Conservation (phyloP, 805 yeast genomes). For the Candida piceae region DNA sequence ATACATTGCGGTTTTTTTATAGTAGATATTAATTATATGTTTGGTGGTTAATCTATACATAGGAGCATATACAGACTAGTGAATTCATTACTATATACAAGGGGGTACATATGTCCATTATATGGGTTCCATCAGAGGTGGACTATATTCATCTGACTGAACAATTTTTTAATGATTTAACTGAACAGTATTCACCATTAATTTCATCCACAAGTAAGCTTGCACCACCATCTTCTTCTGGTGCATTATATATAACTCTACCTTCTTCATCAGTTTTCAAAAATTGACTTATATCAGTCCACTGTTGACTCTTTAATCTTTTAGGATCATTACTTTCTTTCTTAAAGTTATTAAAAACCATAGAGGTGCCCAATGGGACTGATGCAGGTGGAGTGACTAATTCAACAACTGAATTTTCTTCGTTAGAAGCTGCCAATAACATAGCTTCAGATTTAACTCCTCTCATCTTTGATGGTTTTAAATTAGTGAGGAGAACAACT, state of each 20-base stretch:
- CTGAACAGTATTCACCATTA: conserved; percentile 10
- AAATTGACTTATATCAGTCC: conserved; percentile 29
- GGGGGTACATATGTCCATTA: no score
- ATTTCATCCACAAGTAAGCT: conserved; percentile 5
- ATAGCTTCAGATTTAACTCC: conserved; percentile 61
- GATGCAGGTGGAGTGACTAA: conserved; percentile 41
- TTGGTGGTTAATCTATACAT: no score
- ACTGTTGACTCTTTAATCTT: conserved; percentile 30
- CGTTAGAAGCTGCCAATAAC: conserved; percentile 51
- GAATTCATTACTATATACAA: no score
- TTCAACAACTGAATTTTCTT: conserved; percentile 32
- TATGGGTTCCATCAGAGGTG: no score
- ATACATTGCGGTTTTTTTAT: no score
- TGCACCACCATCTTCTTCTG: neutral
- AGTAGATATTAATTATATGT: no score
- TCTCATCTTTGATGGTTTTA: conserved; percentile 59
- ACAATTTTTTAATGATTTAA: conserved; percentile 9
- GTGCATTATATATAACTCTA: conserved; percentile 25
- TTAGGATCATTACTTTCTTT: conserved; percentile 13
- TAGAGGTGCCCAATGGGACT: conserved; percentile 34
- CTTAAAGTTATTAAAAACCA: conserved; percentile 33
- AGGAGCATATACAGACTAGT: no score
- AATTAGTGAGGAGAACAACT: conserved; percentile 52
- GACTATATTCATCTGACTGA: conserved; percentile 2
- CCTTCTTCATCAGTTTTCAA: conserved; percentile 30